Evolutionary conservation across 2,329 filamentous ascomycete genomes (phyloP).

Genomic region (Calonectria leucothoes): DNA sequence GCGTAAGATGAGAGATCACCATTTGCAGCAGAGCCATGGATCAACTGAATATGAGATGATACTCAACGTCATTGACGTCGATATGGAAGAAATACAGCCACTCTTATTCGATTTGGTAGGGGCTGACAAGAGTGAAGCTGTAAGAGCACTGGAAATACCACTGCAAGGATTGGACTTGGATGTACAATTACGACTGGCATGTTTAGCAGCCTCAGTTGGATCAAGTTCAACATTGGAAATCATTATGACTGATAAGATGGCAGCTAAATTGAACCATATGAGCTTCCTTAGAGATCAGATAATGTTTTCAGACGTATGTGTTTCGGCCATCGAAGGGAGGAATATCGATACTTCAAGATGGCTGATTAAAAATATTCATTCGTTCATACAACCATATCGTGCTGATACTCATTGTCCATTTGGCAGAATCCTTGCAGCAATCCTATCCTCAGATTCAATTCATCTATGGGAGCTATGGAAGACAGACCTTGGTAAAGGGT

Average conservation of each 20-base stretch:
- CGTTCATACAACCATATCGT: too few species aligned
- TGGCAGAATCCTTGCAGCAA: too few species aligned
- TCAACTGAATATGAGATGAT: neutral
- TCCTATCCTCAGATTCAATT: neutral
- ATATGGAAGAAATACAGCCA: neutral
- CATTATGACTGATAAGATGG: neutral
- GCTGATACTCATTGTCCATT: too few species aligned
- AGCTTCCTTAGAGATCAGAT: too few species aligned
- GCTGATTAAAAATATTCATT: neutral
- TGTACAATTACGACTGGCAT: neutral
- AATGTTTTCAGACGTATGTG: neutral
- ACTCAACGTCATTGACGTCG: neutral
- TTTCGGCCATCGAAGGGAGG: neutral
- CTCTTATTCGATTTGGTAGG: neutral
- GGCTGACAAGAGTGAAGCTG: neutral
- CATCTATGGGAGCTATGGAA: neutral
- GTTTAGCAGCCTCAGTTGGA: neutral
- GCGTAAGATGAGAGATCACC: constrained; percentile 35
- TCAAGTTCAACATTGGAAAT: neutral
- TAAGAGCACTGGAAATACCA: neutral
- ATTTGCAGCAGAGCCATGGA: constrained; percentile 26
- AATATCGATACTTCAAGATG: neutral
- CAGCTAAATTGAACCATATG: too few species aligned
- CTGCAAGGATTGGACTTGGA: neutral
- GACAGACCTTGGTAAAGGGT: too few species aligned